Conservation (phyloP, 1,284 basidiomycete species). For the Microbotryum lychnidis-dioicae region DNA sequence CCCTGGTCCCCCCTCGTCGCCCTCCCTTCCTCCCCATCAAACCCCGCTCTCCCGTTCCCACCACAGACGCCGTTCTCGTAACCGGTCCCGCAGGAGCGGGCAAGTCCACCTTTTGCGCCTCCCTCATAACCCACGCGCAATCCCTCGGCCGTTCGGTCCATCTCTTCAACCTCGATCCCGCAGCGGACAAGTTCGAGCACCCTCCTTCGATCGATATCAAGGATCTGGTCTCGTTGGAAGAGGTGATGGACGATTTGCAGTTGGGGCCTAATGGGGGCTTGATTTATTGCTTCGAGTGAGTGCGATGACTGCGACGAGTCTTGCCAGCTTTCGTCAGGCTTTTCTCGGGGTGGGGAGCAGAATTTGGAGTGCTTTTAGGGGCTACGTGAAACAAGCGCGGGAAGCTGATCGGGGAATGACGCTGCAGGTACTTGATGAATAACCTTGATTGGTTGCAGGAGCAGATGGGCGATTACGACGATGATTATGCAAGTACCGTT, state of each 20-base stretch:
- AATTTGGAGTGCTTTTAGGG: neutral
- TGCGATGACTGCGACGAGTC: slow-evolving; percentile 32
- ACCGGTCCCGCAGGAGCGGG: slow-evolving; percentile 94
- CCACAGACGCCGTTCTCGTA: slow-evolving; percentile 29
- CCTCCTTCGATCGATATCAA: slow-evolving; percentile 87
- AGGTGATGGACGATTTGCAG: slow-evolving; percentile 92
- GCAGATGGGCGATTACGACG: slow-evolving; percentile 85
- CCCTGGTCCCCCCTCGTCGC: too few relatives aligned
- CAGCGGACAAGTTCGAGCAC: slow-evolving; percentile 88
- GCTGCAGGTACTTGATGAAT: slow-evolving; percentile 75
- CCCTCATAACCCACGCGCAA: slow-evolving; percentile 83
- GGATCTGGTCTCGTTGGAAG: slow-evolving; percentile 83
- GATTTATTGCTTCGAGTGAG: slow-evolving; percentile 99
- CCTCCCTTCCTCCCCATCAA: neutral
- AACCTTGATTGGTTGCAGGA: slow-evolving; percentile 99
- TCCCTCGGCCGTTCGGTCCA: slow-evolving; percentile 76
- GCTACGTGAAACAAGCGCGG: neutral
- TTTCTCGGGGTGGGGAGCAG: too few relatives aligned
- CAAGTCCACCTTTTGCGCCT: slow-evolving; percentile 88
- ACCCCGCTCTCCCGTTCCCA: neutral
- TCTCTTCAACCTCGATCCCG: slow-evolving; percentile 95
- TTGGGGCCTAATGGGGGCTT: slow-evolving; percentile 97
- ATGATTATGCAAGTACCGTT: slow-evolving; percentile 61
- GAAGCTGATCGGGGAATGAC: neutral
- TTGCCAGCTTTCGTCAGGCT: too few relatives aligned